phyloP scores from a whole-genome alignment of 495 filamentous ascomycete species.

The Astrocystis sublimbata region DNA sequence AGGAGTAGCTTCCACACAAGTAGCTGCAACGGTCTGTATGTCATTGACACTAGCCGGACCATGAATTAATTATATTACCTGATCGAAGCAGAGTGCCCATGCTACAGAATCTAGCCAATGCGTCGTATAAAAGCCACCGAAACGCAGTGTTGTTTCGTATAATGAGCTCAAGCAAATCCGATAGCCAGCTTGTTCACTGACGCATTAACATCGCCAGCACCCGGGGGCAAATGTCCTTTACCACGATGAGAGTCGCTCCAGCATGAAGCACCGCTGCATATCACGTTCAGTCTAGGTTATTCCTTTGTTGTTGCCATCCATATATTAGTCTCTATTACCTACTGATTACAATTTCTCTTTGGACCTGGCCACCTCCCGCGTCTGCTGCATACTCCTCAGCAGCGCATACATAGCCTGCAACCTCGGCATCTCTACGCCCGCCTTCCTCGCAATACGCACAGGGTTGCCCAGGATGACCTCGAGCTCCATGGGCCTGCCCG shows the following conservation, averaged over 20 bases:
- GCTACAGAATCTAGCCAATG: too few relatives aligned
- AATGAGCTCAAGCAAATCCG: too few relatives aligned
- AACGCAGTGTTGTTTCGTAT: too few relatives aligned
- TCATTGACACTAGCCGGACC: too few relatives aligned
- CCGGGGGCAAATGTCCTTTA: background rate
- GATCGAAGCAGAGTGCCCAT: too few relatives aligned
- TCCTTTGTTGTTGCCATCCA: background rate
- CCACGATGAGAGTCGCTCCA: background rate
- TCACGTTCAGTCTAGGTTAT: too few relatives aligned
- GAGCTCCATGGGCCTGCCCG: constrained; percentile 55
- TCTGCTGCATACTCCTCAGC: constrained; percentile 47
- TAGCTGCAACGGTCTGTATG: too few relatives aligned
- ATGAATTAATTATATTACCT: too few relatives aligned
- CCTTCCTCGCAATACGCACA: constrained; percentile 51
- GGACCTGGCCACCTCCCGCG: constrained; percentile 29
- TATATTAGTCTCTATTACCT: background rate
- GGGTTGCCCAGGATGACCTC: constrained; percentile 65
- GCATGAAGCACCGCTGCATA: too few relatives aligned
- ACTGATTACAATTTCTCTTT: constrained; percentile 37
- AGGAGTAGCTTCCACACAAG: too few relatives aligned
- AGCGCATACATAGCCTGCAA: constrained; percentile 56
- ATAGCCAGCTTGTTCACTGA: background rate
- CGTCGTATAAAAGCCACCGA: too few relatives aligned
- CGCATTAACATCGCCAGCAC: background rate
- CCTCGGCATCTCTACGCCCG: constrained; percentile 54